Conservation (phyloP, 192 early-diverging fungal species). For the Rhizoclosmatium globosum region DNA sequence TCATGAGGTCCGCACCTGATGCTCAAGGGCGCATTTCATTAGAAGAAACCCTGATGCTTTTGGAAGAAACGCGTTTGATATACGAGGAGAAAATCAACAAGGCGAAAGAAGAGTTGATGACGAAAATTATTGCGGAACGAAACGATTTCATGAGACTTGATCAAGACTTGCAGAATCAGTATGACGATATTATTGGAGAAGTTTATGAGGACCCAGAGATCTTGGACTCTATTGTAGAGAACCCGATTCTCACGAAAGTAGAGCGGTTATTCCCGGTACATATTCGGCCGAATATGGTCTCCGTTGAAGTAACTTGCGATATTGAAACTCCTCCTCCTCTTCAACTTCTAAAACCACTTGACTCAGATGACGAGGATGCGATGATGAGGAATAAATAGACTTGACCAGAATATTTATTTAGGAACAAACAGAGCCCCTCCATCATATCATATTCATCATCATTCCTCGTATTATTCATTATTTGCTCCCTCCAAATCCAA, state of each 20-base stretch:
- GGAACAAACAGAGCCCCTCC: constrained; percentile 19
- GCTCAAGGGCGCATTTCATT: constrained; percentile 17
- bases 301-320: constrained; percentile 21
- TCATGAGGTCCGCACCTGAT: neutral
- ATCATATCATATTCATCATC: neutral
- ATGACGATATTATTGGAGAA: constrained; percentile 10
- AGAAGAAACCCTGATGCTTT: constrained; percentile 17
- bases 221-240: neutral
- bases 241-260: constrained; percentile 11
- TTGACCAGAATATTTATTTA: neutral
- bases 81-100: constrained; percentile 20
- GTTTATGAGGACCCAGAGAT: neutral
- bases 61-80: neutral
- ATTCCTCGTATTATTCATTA: constrained; percentile 27
- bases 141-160: neutral
- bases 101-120: neutral
- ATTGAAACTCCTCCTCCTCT: constrained; percentile 14
- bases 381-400: too few relatives aligned
- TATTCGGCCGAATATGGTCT: neutral
- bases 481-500: constrained; percentile 52
- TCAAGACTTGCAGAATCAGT: constrained; percentile 18
- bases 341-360: neutral
- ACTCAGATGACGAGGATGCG: neutral
- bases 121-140: constrained; percentile 19
- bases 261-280: constrained; percentile 17